phyloP scores from a whole-genome alignment of 306 rosid genomes.

The Hylodesmum podocarpum region DNA sequence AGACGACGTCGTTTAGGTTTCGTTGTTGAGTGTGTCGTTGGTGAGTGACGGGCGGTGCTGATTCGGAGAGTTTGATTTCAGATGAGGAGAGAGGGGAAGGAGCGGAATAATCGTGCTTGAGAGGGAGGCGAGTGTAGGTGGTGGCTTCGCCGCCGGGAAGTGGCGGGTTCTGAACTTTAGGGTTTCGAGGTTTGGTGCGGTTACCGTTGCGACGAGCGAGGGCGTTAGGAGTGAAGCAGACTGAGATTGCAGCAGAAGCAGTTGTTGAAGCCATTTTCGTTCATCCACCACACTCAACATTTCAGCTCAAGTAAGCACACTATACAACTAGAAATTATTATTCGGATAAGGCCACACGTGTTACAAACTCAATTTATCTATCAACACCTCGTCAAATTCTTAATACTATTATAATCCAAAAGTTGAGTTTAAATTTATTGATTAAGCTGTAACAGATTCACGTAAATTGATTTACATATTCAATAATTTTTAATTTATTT shows the following conservation, averaged over 20 bases:
- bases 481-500: too few relatives aligned
- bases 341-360: conserved; percentile 36
- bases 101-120: conserved; percentile 62
- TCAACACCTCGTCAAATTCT: too few relatives aligned
- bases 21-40: neutral
- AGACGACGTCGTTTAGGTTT: neutral
- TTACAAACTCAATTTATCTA: neutral
- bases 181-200: conserved; percentile 6
- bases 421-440: too few relatives aligned
- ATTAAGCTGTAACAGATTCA: too few relatives aligned
- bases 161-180: conserved; percentile 22
- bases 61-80: conserved; percentile 76
- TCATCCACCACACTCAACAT: neutral
- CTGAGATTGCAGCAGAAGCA: conserved; percentile 38
- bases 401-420: too few relatives aligned
- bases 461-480: too few relatives aligned
- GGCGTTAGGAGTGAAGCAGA: conserved; percentile 53
- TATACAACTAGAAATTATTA: neutral
- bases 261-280: conserved; percentile 40
- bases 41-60: conserved; percentile 35
- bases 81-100: conserved; percentile 36
- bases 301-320: neutral
- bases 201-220: conserved; percentile 44
- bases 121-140: conserved; percentile 84
- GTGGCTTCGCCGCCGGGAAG: conserved; percentile 73